Evolutionary conservation across 1,139 yeast genomes (phyloP).

Genomic region (Taphrina populina): DNA sequence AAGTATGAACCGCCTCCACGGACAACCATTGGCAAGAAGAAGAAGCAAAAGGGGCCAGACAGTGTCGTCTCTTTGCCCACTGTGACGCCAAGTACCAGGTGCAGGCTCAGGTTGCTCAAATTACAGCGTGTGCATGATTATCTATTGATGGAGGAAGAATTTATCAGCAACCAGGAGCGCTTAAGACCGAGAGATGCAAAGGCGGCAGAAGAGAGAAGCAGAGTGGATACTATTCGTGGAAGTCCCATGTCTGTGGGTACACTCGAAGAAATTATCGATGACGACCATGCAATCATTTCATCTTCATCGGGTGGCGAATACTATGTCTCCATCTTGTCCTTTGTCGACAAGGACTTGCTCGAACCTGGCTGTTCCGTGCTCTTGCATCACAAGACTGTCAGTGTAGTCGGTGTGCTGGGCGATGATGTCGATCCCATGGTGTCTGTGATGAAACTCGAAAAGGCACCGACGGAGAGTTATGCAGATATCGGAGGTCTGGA

Average conservation of each 20-base stretch:
- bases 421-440: conserved; percentile 99
- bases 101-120: conserved; percentile 82
- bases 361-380: conserved; percentile 99
- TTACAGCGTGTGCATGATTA: conserved; percentile 97
- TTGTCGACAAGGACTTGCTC: conserved; percentile 90
- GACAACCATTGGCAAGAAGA: conserved; percentile 82
- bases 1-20: conserved; percentile 98
- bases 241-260: conserved; percentile 97
- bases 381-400: conserved; percentile 90
- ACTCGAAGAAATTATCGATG: conserved; percentile 93
- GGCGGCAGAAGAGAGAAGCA: conserved; percentile 92
- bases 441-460: conserved; percentile 94
- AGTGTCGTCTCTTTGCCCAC: conserved; percentile 81
- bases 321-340: conserved; percentile 92
- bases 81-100: conserved; percentile 89
- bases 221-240: conserved; percentile 93
- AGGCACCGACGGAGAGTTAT: conserved; percentile 94
- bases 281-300: conserved; percentile 97
- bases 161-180: conserved; percentile 90
- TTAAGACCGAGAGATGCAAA: conserved; percentile 95
- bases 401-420: conserved; percentile 90
- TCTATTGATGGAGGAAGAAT: conserved; percentile 89
- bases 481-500: conserved; percentile 98
- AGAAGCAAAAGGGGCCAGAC: conserved; percentile 66
- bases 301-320: conserved; percentile 96